A percentile compares a stretch with the other conserved stretches of the same genome.
phyloP scores from a whole-genome alignment of 345 rosid genomes.

The Euphorbia peplus region DNA sequence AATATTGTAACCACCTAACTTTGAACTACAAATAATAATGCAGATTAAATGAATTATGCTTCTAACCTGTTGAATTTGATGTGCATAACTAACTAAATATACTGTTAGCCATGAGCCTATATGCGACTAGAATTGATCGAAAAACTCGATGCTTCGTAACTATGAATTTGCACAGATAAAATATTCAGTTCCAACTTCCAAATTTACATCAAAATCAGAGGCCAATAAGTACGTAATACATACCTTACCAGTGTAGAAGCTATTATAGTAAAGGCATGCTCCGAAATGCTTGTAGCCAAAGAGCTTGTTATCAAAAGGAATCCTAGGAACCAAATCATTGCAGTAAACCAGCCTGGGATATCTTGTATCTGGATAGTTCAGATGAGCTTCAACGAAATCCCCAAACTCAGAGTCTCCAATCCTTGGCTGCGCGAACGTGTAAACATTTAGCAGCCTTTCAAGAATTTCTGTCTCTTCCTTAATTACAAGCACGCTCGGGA shows the following conservation, averaged over 20 bases:
- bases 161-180: too few relatives aligned
- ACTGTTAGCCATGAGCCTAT: too few relatives aligned
- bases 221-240: slow-evolving; percentile 16
- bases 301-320: slow-evolving; percentile 70
- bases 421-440: slow-evolving; percentile 89
- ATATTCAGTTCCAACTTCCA: too few relatives aligned
- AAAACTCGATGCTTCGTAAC: too few relatives aligned
- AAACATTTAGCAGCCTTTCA: slow-evolving; percentile 56
- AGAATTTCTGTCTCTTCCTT: slow-evolving; percentile 58
- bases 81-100: too few relatives aligned
- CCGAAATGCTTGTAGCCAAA: slow-evolving; percentile 83
- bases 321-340: slow-evolving; percentile 73
- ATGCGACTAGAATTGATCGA: too few relatives aligned
- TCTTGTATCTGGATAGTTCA: slow-evolving; percentile 45
- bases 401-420: slow-evolving; percentile 57
- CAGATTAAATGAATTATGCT: too few relatives aligned
- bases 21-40: too few relatives aligned
- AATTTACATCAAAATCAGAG: too few relatives aligned
- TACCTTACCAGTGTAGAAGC: slow-evolving; percentile 63
- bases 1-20: too few relatives aligned
- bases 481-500: slow-evolving; percentile 52
- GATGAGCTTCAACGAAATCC: slow-evolving; percentile 55
- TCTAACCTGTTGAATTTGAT: too few relatives aligned
- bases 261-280: slow-evolving; percentile 64
- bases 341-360: slow-evolving; percentile 79